These are phyloP conservation scores for Lichtheimia corymbifera DNA, from an alignment of 371 early-diverging fungal genomes.

Conservation along the genomic window DNA sequence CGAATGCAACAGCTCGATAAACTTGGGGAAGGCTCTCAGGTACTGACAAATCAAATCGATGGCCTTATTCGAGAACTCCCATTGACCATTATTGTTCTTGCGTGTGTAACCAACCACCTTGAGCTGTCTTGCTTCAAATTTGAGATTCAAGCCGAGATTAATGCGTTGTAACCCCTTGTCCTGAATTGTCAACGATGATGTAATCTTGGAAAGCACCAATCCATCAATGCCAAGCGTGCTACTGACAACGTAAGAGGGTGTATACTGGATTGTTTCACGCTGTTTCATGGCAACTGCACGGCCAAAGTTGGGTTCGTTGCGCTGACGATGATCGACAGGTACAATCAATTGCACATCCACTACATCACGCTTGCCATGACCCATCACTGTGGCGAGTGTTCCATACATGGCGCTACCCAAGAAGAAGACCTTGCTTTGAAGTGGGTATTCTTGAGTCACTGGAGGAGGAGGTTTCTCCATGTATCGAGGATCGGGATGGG, in stretches of 20 bases:
- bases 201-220: conserved; percentile 76
- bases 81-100: conserved; percentile 67
- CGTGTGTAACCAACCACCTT: conserved; percentile 88
- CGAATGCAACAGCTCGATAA: conserved; percentile 65
- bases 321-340: conserved; percentile 26
- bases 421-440: conserved; percentile 70
- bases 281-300: conserved; percentile 50
- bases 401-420: conserved; percentile 75
- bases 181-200: conserved; percentile 75
- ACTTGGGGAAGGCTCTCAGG: conserved; percentile 68
- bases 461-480: conserved; percentile 58
- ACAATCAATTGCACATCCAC: conserved; percentile 56
- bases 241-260: conserved; percentile 67
- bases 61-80: conserved; percentile 87
- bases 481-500: conserved; percentile 74
- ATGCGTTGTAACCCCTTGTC: conserved; percentile 59
- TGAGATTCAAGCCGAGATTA: conserved; percentile 86
- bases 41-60: conserved; percentile 74
- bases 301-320: conserved; percentile 59
- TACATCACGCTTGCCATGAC: conserved; percentile 46
- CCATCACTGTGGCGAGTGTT: conserved; percentile 68
- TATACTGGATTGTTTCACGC: conserved; percentile 48
- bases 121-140: conserved; percentile 83
- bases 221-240: conserved; percentile 61
- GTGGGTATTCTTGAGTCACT: conserved; percentile 66